Conservation (phyloP, 768 basidiomycete genomes). For the Roridomyces roridus region DNA sequence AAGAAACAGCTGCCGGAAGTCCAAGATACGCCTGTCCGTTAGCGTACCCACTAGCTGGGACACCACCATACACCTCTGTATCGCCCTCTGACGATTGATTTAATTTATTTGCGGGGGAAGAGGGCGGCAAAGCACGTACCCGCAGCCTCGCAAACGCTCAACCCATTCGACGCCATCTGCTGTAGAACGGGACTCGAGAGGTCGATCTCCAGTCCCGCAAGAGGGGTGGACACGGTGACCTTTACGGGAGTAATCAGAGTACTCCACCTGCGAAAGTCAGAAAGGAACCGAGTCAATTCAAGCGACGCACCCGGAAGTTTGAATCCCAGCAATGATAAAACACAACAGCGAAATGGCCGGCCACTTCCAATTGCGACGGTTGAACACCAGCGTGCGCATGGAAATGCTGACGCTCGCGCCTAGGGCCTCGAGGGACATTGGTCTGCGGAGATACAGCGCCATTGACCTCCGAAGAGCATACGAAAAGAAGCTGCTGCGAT, state of each 20-base stretch:
- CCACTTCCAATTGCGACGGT: slow-evolving; percentile 12
- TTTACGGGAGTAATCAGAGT: slow-evolving; percentile 4
- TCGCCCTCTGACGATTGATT: neutral
- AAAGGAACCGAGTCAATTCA: neutral
- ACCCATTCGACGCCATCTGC: neutral
- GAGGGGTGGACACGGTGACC: slow-evolving; percentile 1
- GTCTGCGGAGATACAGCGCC: slow-evolving; percentile 6
- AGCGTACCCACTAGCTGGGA: slow-evolving; percentile 12
- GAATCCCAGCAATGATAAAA: slow-evolving; percentile 9
- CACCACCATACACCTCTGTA: slow-evolving; percentile 8
- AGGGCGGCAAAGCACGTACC: neutral
- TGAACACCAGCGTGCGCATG: slow-evolving; percentile 5
- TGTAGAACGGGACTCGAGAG: slow-evolving; percentile 6
- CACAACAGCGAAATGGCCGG: neutral
- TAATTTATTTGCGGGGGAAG: neutral
- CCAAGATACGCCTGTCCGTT: slow-evolving; percentile 6
- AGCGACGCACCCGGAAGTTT: slow-evolving; percentile 7
- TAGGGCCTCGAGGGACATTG: slow-evolving; percentile 4
- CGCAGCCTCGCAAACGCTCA: neutral
- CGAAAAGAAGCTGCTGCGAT: slow-evolving; percentile 3
- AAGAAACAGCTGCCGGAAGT: slow-evolving; percentile 6
- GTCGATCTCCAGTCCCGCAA: slow-evolving; percentile 7
- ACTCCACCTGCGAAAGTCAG: slow-evolving; percentile 2
- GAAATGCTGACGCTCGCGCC: slow-evolving; percentile 7
- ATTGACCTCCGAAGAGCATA: slow-evolving; percentile 5